A percentile compares a stretch with the other conserved stretches of the same genome.
Conservation (phyloP, 306 rosid genomes). For the Cotoneaster glaucophyllus region DNA sequence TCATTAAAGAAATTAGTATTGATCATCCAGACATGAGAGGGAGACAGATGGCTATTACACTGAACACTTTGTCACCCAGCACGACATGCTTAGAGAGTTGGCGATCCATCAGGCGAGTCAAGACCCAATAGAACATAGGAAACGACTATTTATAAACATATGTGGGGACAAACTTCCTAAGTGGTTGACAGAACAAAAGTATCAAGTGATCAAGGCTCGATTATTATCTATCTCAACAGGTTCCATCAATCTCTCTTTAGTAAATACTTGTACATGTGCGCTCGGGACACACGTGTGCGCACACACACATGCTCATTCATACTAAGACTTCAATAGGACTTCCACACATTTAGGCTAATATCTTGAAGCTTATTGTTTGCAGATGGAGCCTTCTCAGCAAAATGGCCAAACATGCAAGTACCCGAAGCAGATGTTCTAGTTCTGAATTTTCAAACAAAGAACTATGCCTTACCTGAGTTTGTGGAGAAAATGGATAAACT, state of each 20-base stretch:
- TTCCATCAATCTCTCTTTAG: background rate
- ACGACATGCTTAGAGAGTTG: constrained; percentile 61
- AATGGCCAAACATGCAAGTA: constrained; percentile 43
- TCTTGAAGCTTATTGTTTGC: constrained; percentile 5
- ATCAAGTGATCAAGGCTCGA: constrained; percentile 28
- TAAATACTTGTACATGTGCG: background rate
- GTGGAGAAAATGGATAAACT: constrained; percentile 44
- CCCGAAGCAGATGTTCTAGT: constrained; percentile 47
- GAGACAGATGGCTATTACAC: constrained; percentile 33
- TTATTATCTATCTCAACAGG: constrained; percentile 62
- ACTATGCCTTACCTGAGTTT: constrained; percentile 42
- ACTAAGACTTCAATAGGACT: too few species aligned
- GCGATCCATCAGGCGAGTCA: constrained; percentile 34
- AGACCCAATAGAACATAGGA: constrained; percentile 28
- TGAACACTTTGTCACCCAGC: constrained; percentile 42
- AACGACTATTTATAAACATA: constrained; percentile 40
- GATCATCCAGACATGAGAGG: constrained; percentile 30
- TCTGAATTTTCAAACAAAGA: constrained; percentile 36
- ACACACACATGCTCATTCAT: background rate
- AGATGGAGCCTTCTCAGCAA: constrained; percentile 47
- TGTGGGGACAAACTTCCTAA: constrained; percentile 36
- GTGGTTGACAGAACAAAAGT: constrained; percentile 47
- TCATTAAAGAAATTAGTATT: background rate
- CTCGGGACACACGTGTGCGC: background rate
- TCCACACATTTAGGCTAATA: background rate